Evolutionary conservation across 1,284 basidiomycete genomes (phyloP).

Genomic region (Exsudoporus floridanus): DNA sequence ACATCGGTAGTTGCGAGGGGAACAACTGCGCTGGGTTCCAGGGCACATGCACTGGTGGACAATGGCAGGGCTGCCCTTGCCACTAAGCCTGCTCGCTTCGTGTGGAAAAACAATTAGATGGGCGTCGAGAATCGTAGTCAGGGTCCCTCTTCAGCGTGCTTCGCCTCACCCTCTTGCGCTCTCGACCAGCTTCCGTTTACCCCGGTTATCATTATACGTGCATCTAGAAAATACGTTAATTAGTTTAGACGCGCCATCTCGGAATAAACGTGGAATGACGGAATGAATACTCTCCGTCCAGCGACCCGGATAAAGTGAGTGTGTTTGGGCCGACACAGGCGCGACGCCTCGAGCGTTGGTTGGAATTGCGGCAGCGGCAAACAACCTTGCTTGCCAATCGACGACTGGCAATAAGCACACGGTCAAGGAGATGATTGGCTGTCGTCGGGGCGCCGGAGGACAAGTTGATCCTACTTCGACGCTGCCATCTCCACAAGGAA

Average conservation of each 20-base stretch:
- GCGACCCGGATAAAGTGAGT: no score
- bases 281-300: no score
- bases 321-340: no score
- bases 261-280: neutral
- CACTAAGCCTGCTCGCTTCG: neutral
- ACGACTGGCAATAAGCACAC: no score
- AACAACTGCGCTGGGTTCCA: neutral
- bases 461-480: no score
- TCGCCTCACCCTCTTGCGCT: neutral
- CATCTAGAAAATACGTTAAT: neutral
- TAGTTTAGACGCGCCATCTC: neutral
- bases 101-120: no score
- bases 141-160: neutral
- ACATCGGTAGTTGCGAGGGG: neutral
- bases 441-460: no score
- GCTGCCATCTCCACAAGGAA: no score
- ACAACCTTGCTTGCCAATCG: no score
- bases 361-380: no score
- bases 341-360: no score
- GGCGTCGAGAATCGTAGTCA: neutral
- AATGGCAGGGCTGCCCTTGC: slow-evolving; percentile 4
- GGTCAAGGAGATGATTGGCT: no score
- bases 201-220: neutral
- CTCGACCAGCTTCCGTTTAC: neutral
- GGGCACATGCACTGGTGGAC: neutral